Conservation (phyloP, 257 asterid species). For the Gentiana straminea region DNA sequence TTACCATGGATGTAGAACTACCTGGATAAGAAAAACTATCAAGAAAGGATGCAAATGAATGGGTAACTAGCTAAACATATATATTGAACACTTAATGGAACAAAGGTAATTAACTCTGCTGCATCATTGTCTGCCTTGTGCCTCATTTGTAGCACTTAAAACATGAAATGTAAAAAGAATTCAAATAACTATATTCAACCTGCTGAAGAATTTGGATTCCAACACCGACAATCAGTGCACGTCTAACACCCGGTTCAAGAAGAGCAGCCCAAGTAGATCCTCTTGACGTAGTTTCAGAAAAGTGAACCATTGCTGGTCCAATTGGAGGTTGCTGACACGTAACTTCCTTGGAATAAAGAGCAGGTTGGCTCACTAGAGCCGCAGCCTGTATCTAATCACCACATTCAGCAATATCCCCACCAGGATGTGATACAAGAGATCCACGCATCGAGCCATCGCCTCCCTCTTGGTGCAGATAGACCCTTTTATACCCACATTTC, state of each 20-base stretch:
- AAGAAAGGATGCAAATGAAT: no score
- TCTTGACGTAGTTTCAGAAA: constrained; percentile 8
- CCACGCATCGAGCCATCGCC: constrained; percentile 11
- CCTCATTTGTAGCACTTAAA: no score
- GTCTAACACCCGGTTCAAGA: constrained; percentile 14
- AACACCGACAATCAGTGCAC: constrained; percentile 12
- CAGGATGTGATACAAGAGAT: constrained; percentile 11
- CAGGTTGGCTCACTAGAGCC: constrained; percentile 17
- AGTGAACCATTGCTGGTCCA: constrained; percentile 17
- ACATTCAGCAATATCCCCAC: constrained; percentile 9
- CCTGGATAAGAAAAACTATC: no score
- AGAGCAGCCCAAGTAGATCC: constrained; percentile 10
- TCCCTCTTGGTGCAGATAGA: constrained; percentile 14
- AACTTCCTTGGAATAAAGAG: constrained; percentile 11
- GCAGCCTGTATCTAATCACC: constrained; percentile 13
- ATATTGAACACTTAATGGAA: no score
- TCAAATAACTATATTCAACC: constrained; percentile 2
- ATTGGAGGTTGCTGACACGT: constrained; percentile 13
- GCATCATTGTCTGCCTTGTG: no score
- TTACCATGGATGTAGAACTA: no score
- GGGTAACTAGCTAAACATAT: no score
- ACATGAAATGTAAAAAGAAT: no score
- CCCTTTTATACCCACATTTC: constrained; percentile 12
- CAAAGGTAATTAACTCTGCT: no score
- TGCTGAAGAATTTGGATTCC: constrained; percentile 16